A percentile compares a stretch with the other conserved stretches of the same genome.
phyloP scores from a whole-genome alignment of 495 filamentous ascomycete genomes.

The Annulohypoxylon bovei region DNA sequence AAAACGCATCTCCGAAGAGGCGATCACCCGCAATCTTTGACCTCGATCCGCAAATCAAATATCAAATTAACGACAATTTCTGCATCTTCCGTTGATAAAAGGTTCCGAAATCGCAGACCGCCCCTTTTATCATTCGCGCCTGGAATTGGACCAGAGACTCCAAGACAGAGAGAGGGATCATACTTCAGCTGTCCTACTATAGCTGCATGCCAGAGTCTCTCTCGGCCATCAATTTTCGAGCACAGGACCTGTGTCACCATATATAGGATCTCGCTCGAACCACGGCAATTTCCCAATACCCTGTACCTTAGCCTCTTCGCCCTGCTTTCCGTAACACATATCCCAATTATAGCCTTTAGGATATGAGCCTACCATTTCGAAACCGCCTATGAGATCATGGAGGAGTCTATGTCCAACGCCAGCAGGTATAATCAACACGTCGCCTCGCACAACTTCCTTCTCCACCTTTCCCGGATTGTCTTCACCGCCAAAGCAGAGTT shows the following conservation, averaged over 20 bases:
- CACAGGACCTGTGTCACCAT: constrained; percentile 65
- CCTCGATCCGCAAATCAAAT: neutral
- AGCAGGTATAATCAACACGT: constrained; percentile 73
- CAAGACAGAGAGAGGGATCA: constrained; percentile 8
- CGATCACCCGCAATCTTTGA: neutral
- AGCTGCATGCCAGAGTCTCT: neutral
- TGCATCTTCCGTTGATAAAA: constrained; percentile 11
- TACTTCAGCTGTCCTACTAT: neutral
- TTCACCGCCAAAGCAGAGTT: constrained; percentile 74
- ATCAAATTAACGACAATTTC: neutral
- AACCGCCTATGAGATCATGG: constrained; percentile 61
- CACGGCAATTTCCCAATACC: constrained; percentile 60
- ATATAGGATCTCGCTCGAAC: constrained; percentile 70
- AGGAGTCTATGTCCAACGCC: constrained; percentile 72
- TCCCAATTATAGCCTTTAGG: constrained; percentile 67
- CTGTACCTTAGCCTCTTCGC: constrained; percentile 61
- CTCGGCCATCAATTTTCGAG: constrained; percentile 46
- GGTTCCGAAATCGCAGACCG: neutral
- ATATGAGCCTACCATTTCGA: constrained; percentile 76
- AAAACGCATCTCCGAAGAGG: neutral
- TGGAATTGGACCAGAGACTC: neutral
- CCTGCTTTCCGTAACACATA: constrained; percentile 73
- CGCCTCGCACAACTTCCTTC: constrained; percentile 63
- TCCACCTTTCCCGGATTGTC: constrained; percentile 67
- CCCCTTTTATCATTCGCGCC: neutral